A percentile compares a stretch with the other conserved stretches of the same genome.
phyloP scores from a whole-genome alignment of 2,329 filamentous ascomycete species.

The Cladobotryum protrusum region DNA sequence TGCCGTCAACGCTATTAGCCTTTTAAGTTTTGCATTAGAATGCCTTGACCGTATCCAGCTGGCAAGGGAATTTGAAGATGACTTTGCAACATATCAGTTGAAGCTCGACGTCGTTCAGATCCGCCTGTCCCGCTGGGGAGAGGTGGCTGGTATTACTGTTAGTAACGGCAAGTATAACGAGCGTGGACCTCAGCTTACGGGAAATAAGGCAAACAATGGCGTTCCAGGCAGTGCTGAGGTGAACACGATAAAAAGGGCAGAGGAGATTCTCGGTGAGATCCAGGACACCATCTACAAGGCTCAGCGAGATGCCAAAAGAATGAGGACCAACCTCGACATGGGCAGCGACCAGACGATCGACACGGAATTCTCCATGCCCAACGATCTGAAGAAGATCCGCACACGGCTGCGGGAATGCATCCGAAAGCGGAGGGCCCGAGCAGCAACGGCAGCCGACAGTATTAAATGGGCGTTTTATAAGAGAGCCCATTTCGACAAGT shows the following conservation, averaged over 20 bases:
- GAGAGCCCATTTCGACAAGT: neutral
- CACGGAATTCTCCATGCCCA: too few species aligned
- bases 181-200: too few species aligned
- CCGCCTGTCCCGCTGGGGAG: neutral
- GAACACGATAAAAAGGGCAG: too few species aligned
- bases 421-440: neutral
- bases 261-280: neutral
- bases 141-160: neutral
- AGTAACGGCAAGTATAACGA: neutral
- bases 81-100: conserved; percentile 3
- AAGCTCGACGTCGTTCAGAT: neutral
- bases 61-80: conserved; percentile 1
- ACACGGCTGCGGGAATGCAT: too few species aligned
- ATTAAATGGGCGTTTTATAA: conserved; percentile 5
- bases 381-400: too few species aligned
- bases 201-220: too few species aligned
- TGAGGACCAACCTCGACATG: neutral
- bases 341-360: too few species aligned
- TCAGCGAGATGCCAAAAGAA: neutral
- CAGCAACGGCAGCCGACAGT: neutral
- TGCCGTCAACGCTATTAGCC: too few species aligned
- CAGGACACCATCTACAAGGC: neutral
- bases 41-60: neutral
- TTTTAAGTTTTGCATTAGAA: too few species aligned
- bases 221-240: too few species aligned